phyloP scores from a whole-genome alignment of 768 basidiomycete species.

The Kwoniella shandongensis region DNA sequence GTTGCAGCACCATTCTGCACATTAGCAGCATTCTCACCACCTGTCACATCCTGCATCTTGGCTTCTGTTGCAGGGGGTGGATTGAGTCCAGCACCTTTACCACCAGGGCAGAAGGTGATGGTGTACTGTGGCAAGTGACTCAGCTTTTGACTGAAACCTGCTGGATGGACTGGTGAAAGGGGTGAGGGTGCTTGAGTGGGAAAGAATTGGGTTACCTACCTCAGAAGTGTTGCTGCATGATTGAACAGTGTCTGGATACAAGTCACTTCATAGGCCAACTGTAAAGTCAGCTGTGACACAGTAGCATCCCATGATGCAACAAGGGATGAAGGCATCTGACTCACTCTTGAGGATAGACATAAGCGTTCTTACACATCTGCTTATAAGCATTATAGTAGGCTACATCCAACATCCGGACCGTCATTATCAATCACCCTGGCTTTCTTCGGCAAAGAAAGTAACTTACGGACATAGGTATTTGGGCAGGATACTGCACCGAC shows the following conservation, averaged over 20 bases:
- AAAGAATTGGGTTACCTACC: too few species aligned
- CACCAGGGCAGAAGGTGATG: conserved; percentile 30
- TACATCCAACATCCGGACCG: not conserved
- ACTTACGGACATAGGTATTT: conserved; percentile 20
- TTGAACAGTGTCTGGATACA: conserved; percentile 1
- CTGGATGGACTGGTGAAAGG: not conserved
- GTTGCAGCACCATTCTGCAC: not conserved
- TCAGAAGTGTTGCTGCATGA: not conserved
- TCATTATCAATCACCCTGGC: too few species aligned
- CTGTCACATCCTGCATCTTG: conserved; percentile 15
- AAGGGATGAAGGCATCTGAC: conserved; percentile 5
- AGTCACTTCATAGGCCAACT: not conserved
- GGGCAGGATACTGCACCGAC: conserved; percentile 7
- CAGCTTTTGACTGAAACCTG: not conserved
- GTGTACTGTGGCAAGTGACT: conserved; percentile 14
- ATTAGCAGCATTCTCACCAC: conserved; percentile 4
- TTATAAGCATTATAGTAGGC: conserved; percentile 24
- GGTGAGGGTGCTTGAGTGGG: too few species aligned
- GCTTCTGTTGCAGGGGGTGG: conserved; percentile 2
- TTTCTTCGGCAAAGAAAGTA: too few species aligned
- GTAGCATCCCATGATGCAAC: not conserved
- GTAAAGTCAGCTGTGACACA: not conserved
- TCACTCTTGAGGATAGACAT: conserved; percentile 30
- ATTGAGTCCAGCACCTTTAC: conserved; percentile 19
- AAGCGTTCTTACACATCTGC: conserved; percentile 19